Base-by-base conservation (phyloP, 257 asterid genomes). In the Solanum neorickii region DNA sequence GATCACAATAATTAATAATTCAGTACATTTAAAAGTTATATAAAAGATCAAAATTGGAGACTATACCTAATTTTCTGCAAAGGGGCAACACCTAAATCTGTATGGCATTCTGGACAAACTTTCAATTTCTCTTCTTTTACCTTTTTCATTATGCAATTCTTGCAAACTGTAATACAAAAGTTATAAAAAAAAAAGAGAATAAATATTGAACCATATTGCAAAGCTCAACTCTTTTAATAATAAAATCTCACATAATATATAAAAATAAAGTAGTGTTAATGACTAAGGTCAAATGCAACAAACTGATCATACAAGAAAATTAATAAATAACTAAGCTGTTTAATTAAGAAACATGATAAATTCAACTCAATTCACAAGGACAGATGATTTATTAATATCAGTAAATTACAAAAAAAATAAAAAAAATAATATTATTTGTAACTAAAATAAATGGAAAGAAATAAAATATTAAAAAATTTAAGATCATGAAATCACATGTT, bases 41-140 rank as follows among this genome's bases (percentile, higher is more conserved):
- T 49, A 6, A 49, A 49, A 44, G 16, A 49, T 49, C 3, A 0
- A 49, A 49, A 49, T 49, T 6, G 23, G 9, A 15, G 23, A 52
- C 6, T 1, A 13, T 82, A 93, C 97, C 92, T 95, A 88, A 95
- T 88, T 89, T 92, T 95, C 86, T 93, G 95, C 88, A 92, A 70
- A 3, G 98, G 98, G 18, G 74, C 88, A 84, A 89, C 91, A 72
- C 96, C 96, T 90, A 95, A 70, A 78, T 92, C 89, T 3, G 86
- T 88, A 73, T 90, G 85, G 91, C 98, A 94, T 49, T 87, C 59
- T 33, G 94, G 98, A 62, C 98, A 94, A 20, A 85, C 86, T 23
- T 88, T 90, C 87, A 87, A 88, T 76, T 89, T 93, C 87, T 90
- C 96, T 49, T 91, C 91, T 20, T 83, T 84, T 37, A 95, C 86